Evolutionary conservation across 805 yeast species (phyloP), one percentile per base, ranked within the genome.

Genomic region (Metschnikowia vanudenii): DNA sequence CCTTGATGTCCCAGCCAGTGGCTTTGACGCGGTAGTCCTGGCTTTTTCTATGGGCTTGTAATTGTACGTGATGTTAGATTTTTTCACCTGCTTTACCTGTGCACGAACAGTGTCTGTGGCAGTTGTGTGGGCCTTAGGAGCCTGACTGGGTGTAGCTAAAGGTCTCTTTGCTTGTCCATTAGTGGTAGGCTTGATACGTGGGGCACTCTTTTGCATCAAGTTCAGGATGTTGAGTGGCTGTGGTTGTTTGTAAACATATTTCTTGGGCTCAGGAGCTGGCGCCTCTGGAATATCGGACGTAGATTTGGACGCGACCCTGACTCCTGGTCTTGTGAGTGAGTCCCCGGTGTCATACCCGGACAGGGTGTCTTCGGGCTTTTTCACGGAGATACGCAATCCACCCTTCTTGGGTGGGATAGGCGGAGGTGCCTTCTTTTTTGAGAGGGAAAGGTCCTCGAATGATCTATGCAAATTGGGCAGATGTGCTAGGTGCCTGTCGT

Each of bases 211-310:
- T 36, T 59, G 58, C 74, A 71, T 69, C 34, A 69, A 49, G 18
- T 61, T 59, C 34, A 58, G 58, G 20, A 70, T 57, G 47, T 71
- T 67, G 46, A 71, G 48, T 1, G 75, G 75, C 47, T 67, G 63
- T 2, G 76, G 75, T 51, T 70, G 64, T 28, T 55, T 64, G 53
- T 71, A 72, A 8, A 62, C 54, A 47, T 69, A 70, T 20, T 59
- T 57, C 37, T 53, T 54, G n/a, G 54, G 39, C 18, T 45, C 43
- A 8, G 46, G 42, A 18, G 33, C 43, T 22, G 52, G 35, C 26
- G 28, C 41, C 20, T 48, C 49, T 17, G 52, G 52, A 34, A 60
- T 43, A 34, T 63, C 67, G n/a, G 68, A 40, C 3, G 63, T 54
- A 43, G 62, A 58, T 33, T 54, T 62, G 8, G 63, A 56, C 4